Percentiles rank a stretch among this genome's conserved stretches.
phyloP scores from a whole-genome alignment of 164 flowering plant genomes.

The Malania oleifera region DNA sequence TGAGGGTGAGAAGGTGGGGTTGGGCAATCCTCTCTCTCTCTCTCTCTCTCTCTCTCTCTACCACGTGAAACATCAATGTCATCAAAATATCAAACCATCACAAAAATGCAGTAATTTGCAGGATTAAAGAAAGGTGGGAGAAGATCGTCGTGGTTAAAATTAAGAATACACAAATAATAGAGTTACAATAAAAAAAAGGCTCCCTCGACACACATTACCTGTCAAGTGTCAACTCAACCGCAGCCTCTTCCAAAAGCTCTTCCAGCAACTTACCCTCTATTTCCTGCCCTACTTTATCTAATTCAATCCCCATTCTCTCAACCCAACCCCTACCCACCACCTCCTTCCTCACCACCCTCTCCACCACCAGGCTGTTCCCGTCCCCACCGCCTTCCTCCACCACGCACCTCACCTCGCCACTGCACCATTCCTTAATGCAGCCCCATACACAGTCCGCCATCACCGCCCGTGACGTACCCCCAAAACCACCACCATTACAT shows the following conservation, averaged over 20 bases:
- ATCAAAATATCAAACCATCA: neutral
- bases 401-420: constrained; percentile 23
- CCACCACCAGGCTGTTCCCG: constrained; percentile 49
- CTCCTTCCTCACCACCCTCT: constrained; percentile 58
- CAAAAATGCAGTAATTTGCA: constrained; percentile 15
- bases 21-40: no score
- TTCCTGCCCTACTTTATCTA: constrained; percentile 54
- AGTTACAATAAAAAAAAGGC: neutral
- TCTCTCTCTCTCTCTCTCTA: no score
- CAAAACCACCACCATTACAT: constrained; percentile 5
- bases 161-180: constrained; percentile 12
- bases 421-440: constrained; percentile 41
- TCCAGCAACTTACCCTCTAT: constrained; percentile 60
- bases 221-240: constrained; percentile 62
- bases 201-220: constrained; percentile 29
- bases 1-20: no score
- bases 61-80: no score
- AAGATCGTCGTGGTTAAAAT: constrained; percentile 16
- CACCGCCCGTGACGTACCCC: constrained; percentile 10
- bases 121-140: constrained; percentile 17
- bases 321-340: constrained; percentile 64
- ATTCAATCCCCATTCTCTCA: constrained; percentile 40
- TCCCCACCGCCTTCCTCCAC: constrained; percentile 39
- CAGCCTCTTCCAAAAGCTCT: constrained; percentile 74
- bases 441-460: constrained; percentile 25